Evolutionary conservation across 257 asterid genomes (phyloP).

Genomic region (Fraxinus cuspidata): DNA sequence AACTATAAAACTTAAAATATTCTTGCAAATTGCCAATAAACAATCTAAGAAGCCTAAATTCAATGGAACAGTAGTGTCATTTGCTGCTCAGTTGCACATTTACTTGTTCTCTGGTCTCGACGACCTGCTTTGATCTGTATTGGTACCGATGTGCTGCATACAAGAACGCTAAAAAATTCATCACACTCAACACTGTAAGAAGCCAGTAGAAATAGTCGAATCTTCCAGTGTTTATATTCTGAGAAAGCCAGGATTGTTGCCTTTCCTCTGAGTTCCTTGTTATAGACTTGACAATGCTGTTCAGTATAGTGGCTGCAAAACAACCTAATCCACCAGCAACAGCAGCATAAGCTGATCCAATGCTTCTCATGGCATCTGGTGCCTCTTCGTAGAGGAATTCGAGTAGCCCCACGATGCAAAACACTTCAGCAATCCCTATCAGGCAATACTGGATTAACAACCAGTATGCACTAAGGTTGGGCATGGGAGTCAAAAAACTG

Average conservation of each 20-base stretch:
- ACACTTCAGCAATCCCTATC: constrained; percentile 97
- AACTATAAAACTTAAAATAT: neutral
- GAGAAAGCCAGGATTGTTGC: constrained; percentile 83
- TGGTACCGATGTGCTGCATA: constrained; percentile 74
- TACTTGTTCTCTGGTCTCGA: constrained; percentile 37
- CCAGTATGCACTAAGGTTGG: constrained; percentile 88
- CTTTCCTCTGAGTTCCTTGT: constrained; percentile 60
- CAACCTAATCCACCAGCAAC: constrained; percentile 99
- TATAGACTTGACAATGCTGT: constrained; percentile 71
- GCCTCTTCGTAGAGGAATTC: constrained; percentile 96
- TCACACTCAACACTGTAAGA: constrained; percentile 72
- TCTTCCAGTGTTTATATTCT: constrained; percentile 78
- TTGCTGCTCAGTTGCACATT: constrained; percentile 31
- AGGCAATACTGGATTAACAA: constrained; percentile 86
- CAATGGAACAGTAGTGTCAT: neutral
- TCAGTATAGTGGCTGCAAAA: constrained; percentile 79
- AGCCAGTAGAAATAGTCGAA: constrained; percentile 92
- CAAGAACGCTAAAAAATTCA: constrained; percentile 73
- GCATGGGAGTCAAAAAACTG: constrained; percentile 81
- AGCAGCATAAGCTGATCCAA: constrained; percentile 97
- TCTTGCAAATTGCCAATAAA: neutral
- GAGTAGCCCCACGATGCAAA: constrained; percentile 84
- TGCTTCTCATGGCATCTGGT: constrained; percentile 98
- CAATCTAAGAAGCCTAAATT: neutral
- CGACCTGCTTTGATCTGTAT: constrained; percentile 64